These are phyloP conservation scores for Rhodotorula kratochvilovae DNA, from an alignment of 768 basidiomycete species.

Conservation along the genomic window DNA sequence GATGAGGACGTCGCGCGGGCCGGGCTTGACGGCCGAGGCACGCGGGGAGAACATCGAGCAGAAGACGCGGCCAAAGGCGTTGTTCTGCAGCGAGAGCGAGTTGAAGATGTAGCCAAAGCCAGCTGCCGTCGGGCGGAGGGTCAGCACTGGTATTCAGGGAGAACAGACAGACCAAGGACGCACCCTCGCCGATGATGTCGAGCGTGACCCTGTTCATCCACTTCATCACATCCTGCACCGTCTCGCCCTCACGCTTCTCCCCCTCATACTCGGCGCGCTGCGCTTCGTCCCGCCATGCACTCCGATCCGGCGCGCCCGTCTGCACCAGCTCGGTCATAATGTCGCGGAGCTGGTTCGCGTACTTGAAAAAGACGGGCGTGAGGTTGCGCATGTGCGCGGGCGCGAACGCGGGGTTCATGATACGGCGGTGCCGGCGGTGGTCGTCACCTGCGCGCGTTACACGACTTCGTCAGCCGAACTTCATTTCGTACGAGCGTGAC, in stretches of 20 bases:
- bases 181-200: slow-evolving; percentile 27
- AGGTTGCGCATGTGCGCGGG: slow-evolving; percentile 1
- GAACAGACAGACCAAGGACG: background rate
- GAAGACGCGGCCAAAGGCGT: background rate
- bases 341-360: slow-evolving; percentile 8
- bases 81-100: background rate
- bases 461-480: too few species aligned
- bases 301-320: background rate
- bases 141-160: too few species aligned
- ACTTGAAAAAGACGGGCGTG: slow-evolving; percentile 17
- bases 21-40: background rate
- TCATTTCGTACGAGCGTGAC: too few species aligned
- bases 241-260: background rate
- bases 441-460: slow-evolving; percentile 11
- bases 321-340: background rate
- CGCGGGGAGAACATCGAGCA: background rate
- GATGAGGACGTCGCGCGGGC: background rate
- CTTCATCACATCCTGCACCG: slow-evolving; percentile 44
- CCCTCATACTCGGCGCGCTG: background rate
- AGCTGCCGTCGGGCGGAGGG: background rate
- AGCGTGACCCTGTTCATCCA: slow-evolving; percentile 46
- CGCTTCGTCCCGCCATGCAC: background rate
- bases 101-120: slow-evolving; percentile 12
- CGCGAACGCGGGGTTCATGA: slow-evolving; percentile 29
- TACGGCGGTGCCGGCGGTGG: slow-evolving; percentile 29